These are phyloP conservation scores for Linderniella brevidens DNA, from an alignment of 257 asterid species.

Conservation along the genomic window DNA sequence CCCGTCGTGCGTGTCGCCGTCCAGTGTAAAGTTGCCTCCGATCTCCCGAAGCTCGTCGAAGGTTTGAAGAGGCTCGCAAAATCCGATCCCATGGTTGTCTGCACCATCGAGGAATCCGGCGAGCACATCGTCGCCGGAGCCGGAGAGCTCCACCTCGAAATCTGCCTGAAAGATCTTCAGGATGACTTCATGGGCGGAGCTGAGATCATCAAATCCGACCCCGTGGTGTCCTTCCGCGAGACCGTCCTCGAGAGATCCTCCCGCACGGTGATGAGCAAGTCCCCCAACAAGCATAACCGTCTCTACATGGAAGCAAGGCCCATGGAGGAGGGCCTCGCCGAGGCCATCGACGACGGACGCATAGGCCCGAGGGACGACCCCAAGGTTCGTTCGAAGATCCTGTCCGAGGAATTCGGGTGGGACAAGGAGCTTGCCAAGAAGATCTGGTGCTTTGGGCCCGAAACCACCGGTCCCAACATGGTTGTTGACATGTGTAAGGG, in stretches of 20 bases:
- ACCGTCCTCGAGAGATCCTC: conserved; percentile 31
- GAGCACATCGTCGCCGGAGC: conserved; percentile 39
- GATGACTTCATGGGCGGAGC: conserved; percentile 47
- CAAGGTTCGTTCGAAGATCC: conserved; percentile 29
- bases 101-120: conserved; percentile 33
- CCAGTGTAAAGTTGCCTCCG: conserved; percentile 39
- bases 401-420: conserved; percentile 34
- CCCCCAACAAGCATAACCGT: conserved; percentile 41
- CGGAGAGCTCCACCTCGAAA: conserved; percentile 31
- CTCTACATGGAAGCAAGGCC: conserved; percentile 42
- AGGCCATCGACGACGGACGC: conserved; percentile 37
- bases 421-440: conserved; percentile 48
- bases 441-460: conserved; percentile 42
- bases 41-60: conserved; percentile 35
- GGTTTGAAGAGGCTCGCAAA: conserved; percentile 32
- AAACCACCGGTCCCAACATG: conserved; percentile 38
- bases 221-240: conserved; percentile 41
- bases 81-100: conserved; percentile 33
- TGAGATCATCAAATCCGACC: conserved; percentile 32
- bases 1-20: conserved; percentile 34
- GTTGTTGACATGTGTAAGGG: conserved; percentile 51
- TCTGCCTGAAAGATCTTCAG: conserved; percentile 28
- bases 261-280: conserved; percentile 36
- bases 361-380: conserved; percentile 44
- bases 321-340: conserved; percentile 34